Percentiles rank a stretch among this genome's conserved stretches.
Conservation (phyloP, 139 green algal species). For the Trebouxia sp. region DNA sequence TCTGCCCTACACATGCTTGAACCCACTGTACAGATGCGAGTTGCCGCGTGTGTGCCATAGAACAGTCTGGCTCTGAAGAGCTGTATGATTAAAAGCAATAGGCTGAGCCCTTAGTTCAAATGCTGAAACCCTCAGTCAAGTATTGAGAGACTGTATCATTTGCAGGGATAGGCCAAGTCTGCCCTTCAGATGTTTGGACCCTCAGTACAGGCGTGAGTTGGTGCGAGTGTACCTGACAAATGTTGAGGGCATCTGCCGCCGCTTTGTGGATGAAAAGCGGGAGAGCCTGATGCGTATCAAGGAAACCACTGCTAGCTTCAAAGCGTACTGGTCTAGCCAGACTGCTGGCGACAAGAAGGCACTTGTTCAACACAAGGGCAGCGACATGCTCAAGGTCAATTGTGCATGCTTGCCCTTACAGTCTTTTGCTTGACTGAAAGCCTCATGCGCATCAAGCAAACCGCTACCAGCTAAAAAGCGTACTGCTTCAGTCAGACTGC, state of each 20-base stretch:
- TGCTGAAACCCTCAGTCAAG: no score
- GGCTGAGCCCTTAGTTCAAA: no score
- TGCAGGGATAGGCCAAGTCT: constrained; percentile 71
- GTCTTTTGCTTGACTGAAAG: background rate
- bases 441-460: background rate
- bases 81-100: no score
- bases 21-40: constrained; percentile 95
- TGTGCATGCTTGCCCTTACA: background rate
- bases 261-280: constrained; percentile 91
- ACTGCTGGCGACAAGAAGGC: constrained; percentile 44
- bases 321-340: constrained; percentile 68
- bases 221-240: constrained; percentile 98
- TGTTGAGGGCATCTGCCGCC: constrained; percentile 92
- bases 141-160: background rate
- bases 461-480: no score
- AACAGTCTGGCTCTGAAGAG: no score
- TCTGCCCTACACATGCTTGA: no score
- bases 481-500: no score
- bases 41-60: constrained; percentile 96
- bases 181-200: constrained; percentile 93
- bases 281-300: constrained; percentile 69
- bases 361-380: constrained; percentile 10
- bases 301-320: constrained; percentile 63
- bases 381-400: constrained; percentile 10
- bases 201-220: constrained; percentile 95